Base-by-base conservation (phyloP, 768 basidiomycete genomes). In the Leccinum incarnatum region DNA sequence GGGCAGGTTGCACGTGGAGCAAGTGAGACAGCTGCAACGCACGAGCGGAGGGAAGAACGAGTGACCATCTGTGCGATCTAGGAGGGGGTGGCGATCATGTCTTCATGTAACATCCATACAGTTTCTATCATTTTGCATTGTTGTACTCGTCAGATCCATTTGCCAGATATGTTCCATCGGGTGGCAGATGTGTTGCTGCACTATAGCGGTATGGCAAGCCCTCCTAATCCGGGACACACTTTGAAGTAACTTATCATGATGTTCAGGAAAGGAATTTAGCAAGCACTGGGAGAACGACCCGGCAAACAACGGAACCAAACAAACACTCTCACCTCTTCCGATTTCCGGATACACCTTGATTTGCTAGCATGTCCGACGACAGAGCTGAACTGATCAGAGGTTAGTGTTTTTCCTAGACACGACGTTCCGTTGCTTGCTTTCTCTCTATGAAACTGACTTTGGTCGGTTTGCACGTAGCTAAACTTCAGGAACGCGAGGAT, bases 401-500 rank as follows among this genome's bases (percentile, higher is more conserved):
- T 75, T n/a, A 53, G 68, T 55, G 34, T 21, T 19, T 45, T 32
- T 6, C 25, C n/a, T 9, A 4, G 4, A n/a, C 42, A 23, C 17
- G 10, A 17, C 21, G 30, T 23, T 1, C 0, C 23, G 12, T 14
- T 25, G 11, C 29, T 52, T 56, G 48, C 51, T 64, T 15, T 4
- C 32, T 48, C 37, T 50, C 53, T 42, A 19, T 36, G 17, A 5
- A 21, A 40, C 52, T 40, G 27, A 54, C 34, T 27, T 27, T 4
- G 53, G 34, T 53, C 11, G 50, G 12, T 53, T 12, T 32, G 55
- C 30, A 51, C 40, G 11, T 55, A 92, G 90, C 81, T 17, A 84
- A 82, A 70, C 73, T 89, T 53, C 75, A 83, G 65, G 82, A 81
- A 65, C 88, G 91, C 42, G 93, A 96, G 61, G 76, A 83, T 49